Evolutionary conservation across 108 stramenopile species (phyloP).

Genomic region (Epithemia pelagica): DNA sequence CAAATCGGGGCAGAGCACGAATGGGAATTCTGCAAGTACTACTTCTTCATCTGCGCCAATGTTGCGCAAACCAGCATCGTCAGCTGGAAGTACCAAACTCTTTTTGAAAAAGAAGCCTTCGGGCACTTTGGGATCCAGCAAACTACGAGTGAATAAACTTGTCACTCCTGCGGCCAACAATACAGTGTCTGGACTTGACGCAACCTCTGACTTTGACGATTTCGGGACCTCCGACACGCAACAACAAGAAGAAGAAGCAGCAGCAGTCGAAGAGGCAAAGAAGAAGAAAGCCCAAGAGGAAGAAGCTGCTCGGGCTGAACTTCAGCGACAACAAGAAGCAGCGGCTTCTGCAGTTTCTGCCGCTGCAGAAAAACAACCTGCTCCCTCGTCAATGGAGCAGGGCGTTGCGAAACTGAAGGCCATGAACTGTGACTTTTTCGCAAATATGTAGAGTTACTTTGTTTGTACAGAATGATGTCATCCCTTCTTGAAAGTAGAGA

Average conservation of each 20-base stretch:
- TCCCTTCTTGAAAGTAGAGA: no score
- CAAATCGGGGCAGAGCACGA: slow-evolving; percentile 22
- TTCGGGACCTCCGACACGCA: slow-evolving; percentile 63
- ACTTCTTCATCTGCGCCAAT: slow-evolving; percentile 2
- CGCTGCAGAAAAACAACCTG: slow-evolving; percentile 18
- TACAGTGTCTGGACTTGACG: neutral
- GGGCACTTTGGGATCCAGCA: slow-evolving; percentile 22
- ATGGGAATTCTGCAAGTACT: slow-evolving; percentile 11
- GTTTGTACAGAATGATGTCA: neutral
- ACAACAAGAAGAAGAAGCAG: slow-evolving; percentile 40
- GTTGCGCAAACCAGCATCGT: slow-evolving; percentile 56
- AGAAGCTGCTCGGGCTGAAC: neutral
- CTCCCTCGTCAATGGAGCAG: slow-evolving; percentile 41
- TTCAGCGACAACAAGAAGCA: neutral
- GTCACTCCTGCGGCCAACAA: neutral
- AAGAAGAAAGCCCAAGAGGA: slow-evolving; percentile 35
- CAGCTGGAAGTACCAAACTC: slow-evolving; percentile 29
- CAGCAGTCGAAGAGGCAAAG: slow-evolving; percentile 29
- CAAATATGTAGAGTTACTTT: slow-evolving; percentile 26
- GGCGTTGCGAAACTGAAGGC: slow-evolving; percentile 57
- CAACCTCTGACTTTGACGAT: slow-evolving; percentile 20
- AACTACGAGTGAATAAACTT: slow-evolving; percentile 71
- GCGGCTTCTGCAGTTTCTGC: slow-evolving; percentile 14
- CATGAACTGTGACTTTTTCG: slow-evolving; percentile 86
- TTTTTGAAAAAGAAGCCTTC: slow-evolving; percentile 62